Evolutionary conservation across 139 green algal species (phyloP).

Genomic region (Eudorina sp.): DNA sequence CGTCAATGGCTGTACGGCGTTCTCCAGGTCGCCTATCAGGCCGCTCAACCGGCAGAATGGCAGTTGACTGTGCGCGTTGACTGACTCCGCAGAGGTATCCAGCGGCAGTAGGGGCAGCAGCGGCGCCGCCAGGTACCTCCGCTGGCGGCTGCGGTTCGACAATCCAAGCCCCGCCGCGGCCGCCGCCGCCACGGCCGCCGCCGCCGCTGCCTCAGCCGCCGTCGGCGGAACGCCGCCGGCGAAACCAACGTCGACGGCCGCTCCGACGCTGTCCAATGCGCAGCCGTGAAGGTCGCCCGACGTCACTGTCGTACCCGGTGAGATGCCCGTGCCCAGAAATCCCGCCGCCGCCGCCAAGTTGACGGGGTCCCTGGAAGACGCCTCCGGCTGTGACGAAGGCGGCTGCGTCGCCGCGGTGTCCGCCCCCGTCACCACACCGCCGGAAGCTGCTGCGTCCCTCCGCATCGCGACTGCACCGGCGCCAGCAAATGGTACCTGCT

Average conservation of each 20-base stretch:
- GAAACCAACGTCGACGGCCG: neutral
- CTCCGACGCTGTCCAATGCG: neutral
- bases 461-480: neutral
- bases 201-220: neutral
- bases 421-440: no score
- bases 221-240: no score
- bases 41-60: neutral
- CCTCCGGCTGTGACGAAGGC: no score
- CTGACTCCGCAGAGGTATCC: neutral
- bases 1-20: constrained; percentile 1
- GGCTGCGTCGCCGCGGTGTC: no score
- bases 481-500: neutral
- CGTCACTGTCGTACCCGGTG: no score
- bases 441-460: no score
- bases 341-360: neutral
- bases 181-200: neutral
- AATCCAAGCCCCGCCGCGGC: no score
- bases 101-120: neutral
- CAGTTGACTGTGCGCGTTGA: neutral
- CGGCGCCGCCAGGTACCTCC: neutral
- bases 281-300: neutral
- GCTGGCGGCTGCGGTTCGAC: neutral
- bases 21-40: neutral
- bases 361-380: no score
- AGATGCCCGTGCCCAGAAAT: no score